Evolutionary conservation across 2,329 filamentous ascomycete species (phyloP).

Genomic region (Botrytis hyacinthi): DNA sequence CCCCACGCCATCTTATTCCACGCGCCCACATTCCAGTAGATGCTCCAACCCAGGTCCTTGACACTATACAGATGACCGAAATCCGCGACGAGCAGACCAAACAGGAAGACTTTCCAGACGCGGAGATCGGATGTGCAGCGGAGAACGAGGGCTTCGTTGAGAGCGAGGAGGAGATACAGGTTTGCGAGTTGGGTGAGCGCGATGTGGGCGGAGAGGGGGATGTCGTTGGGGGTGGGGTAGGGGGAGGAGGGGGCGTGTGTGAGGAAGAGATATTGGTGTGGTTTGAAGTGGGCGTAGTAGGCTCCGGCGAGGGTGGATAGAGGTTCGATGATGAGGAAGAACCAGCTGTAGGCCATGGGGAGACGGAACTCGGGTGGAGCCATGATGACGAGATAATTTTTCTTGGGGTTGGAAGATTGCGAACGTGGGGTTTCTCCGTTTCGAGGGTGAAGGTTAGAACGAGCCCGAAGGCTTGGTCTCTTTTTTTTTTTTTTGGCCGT

Average conservation of each 20-base stretch:
- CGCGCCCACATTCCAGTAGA: conserved; percentile 55
- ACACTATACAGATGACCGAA: conserved; percentile 72
- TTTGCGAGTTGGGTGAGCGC: conserved; percentile 74
- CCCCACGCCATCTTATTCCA: conserved; percentile 71
- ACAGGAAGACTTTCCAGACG: conserved; percentile 68
- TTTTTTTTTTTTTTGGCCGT: not conserved
- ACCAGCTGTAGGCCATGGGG: conserved; percentile 62
- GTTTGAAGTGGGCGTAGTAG: conserved; percentile 51
- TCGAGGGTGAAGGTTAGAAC: not conserved
- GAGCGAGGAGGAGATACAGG: conserved; percentile 71
- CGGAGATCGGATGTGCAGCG: conserved; percentile 64
- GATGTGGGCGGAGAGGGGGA: conserved; percentile 62
- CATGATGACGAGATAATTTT: not conserved
- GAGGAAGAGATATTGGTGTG: conserved; percentile 58
- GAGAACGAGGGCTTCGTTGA: conserved; percentile 75
- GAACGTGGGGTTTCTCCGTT: not conserved
- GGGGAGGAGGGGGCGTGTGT: conserved; percentile 49
- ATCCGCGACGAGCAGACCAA: conserved; percentile 71
- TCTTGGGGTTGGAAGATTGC: not conserved
- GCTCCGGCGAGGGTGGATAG: conserved; percentile 52
- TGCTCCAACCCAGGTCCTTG: conserved; percentile 52
- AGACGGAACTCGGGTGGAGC: conserved; percentile 46
- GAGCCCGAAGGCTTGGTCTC: not conserved
- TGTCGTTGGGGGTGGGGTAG: conserved; percentile 4
- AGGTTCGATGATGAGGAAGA: conserved; percentile 74